Conservation (phyloP, 2,329 filamentous ascomycete species). For the Sarocladiaceae sp. region DNA sequence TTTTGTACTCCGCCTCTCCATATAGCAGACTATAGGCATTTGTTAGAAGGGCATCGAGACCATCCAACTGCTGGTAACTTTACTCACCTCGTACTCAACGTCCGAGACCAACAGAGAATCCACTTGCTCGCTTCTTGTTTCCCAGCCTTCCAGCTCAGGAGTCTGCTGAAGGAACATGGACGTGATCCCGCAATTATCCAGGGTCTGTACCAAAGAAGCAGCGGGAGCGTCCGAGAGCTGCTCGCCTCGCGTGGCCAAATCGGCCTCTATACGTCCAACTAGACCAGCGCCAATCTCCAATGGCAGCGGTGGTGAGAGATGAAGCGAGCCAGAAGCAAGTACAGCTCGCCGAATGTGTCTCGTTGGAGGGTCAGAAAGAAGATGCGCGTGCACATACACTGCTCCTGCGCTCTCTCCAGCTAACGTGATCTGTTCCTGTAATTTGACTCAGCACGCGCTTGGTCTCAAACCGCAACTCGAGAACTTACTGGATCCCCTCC, state of each 20-base stretch:
- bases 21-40: conserved; percentile 30
- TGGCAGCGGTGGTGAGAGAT: conserved; percentile 35
- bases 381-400: conserved; percentile 36
- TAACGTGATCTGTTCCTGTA: conserved; percentile 31
- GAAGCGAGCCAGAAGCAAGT: conserved; percentile 34
- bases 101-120: conserved; percentile 35
- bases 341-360: conserved; percentile 22
- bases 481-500: conserved; percentile 20
- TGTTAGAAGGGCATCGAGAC: not conserved
- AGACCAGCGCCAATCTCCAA: not conserved
- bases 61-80: not conserved
- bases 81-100: conserved; percentile 32
- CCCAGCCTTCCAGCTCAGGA: conserved; percentile 28
- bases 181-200: conserved; percentile 29
- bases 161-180: conserved; percentile 37
- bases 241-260: not conserved
- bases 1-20: conserved; percentile 37
- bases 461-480: not conserved
- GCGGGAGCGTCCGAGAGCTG: not conserved
- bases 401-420: conserved; percentile 40
- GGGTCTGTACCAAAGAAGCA: conserved; percentile 23
- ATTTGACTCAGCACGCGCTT: not conserved
- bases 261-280: not conserved
- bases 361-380: conserved; percentile 24
- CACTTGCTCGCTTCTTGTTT: conserved; percentile 22